Evolutionary conservation across 2,329 filamentous ascomycete species (phyloP).

Genomic region (Metarhizium humberi): DNA sequence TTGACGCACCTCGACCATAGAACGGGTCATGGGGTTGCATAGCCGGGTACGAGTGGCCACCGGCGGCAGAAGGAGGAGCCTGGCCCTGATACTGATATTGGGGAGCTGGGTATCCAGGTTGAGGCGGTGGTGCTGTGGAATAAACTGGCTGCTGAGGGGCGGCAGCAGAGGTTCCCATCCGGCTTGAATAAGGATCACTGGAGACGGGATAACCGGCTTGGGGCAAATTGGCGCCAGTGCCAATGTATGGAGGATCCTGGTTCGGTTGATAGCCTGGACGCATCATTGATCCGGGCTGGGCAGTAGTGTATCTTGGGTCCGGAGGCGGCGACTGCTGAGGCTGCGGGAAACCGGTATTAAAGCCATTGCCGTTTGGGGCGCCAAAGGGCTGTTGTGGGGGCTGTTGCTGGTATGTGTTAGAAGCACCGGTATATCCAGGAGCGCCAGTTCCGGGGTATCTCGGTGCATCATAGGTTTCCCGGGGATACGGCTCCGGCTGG

Average conservation of each 20-base stretch:
- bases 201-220: constrained; percentile 14
- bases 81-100: constrained; percentile 26
- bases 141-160: constrained; percentile 23
- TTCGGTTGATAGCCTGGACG: constrained; percentile 20
- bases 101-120: constrained; percentile 21
- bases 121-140: constrained; percentile 20
- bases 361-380: constrained; percentile 21
- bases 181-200: constrained; percentile 23
- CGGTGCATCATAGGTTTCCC: constrained; percentile 33
- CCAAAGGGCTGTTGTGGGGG: constrained; percentile 16
- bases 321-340: constrained; percentile 22
- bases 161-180: constrained; percentile 19
- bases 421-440: constrained; percentile 38
- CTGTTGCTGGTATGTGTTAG: constrained; percentile 21
- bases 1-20: constrained; percentile 53
- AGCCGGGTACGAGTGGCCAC: constrained; percentile 21
- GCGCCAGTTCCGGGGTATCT: constrained; percentile 43
- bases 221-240: constrained; percentile 26
- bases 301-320: constrained; percentile 23
- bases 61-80: constrained; percentile 22
- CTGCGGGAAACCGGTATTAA: constrained; percentile 20
- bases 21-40: constrained; percentile 39
- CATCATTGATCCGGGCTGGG: constrained; percentile 20
- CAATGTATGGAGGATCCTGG: constrained; percentile 25
- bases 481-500: constrained; percentile 25